Conservation (phyloP, 371 early-diverging fungal genomes). For the Mortierella sp. region DNA sequence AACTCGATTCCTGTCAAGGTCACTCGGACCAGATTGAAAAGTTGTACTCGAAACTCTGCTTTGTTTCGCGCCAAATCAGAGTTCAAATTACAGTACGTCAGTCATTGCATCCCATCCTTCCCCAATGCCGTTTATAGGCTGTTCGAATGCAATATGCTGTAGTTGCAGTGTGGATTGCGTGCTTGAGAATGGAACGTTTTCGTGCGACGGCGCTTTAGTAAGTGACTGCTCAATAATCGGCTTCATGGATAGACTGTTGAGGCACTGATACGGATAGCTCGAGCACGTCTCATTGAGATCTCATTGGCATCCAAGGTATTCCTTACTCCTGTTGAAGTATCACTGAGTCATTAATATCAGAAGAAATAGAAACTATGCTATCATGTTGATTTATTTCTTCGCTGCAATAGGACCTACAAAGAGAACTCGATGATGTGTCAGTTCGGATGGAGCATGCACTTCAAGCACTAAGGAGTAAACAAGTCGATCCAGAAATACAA, state of each 20-base stretch:
- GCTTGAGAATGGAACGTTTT: background rate
- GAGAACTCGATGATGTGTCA: slow-evolving; percentile 36
- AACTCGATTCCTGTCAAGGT: slow-evolving; percentile 42
- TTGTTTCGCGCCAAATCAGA: slow-evolving; percentile 50
- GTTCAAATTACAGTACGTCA: slow-evolving; percentile 33
- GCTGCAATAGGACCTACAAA: slow-evolving; percentile 24
- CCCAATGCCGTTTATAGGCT: background rate
- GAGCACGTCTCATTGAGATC: slow-evolving; percentile 28
- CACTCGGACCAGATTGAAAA: slow-evolving; percentile 50
- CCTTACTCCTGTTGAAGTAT: no score
- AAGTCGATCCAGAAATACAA: slow-evolving; percentile 47
- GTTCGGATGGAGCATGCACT: slow-evolving; percentile 42
- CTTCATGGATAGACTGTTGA: slow-evolving; percentile 30
- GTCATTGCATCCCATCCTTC: background rate
- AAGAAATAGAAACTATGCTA: background rate
- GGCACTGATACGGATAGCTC: slow-evolving; percentile 35
- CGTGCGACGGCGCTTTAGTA: no score
- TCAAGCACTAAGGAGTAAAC: slow-evolving; percentile 23
- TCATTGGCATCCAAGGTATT: slow-evolving; percentile 28
- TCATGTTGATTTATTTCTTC: background rate
- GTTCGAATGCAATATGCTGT: no score
- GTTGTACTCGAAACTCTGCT: slow-evolving; percentile 51
- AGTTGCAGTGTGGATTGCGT: background rate
- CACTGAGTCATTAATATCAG: background rate
- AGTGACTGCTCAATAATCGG: no score